Evolutionary conservation across 2,329 filamentous ascomycete genomes (phyloP), one percentile per base, ranked within the genome.

Genomic region (Chaetomium sp.): DNA sequence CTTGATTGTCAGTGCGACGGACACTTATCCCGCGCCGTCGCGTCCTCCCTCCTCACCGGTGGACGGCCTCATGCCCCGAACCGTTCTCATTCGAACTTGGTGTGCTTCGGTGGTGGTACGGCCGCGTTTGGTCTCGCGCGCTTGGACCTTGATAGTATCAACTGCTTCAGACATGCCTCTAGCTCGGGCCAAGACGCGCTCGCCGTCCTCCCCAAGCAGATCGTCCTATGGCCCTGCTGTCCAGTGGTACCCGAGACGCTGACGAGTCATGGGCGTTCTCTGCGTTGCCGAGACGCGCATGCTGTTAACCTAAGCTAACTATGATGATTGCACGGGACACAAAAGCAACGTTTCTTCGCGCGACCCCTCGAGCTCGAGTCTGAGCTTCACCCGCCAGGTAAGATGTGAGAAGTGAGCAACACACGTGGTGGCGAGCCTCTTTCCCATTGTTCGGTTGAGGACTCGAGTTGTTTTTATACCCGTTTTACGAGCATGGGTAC

Each of bases 371-470:
- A 42, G 2, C 29, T 31, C 16, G n/a, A 53, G 31, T n/a, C 19
- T 21, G 8, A 2, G 12, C n/a, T 58, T 49, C 16, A 19, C 8
- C 57, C 45, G n/a, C 49, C n/a, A 58, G 19, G n/a, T 5, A 25
- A 23, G n/a, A 27, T 25, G 13, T 25, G 55, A 31, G 23, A 31
- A 23, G 1, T 9, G 27, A 47, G 33, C 29, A 51, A 51, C 21
- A 27, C 62, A 64, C 56, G 56, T 64, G 56, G 62, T 35, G 33
- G 27, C 56, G 21, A 55, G 9, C 45, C 35, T 59, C 29, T 7
- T 47, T 29, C 21, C 6, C 29, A 63, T 63, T 59, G 49, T 63
- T n/a, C 35, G 4, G 5, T 21, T 19, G 50, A 13, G 38, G 23
- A 47, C 29, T 19, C 35, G 21, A 25, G 8, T 23, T 47, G 35